Percentiles rank a stretch among this genome's conserved stretches.
These are phyloP conservation scores for Thelephora aurantiotincta DNA, from an alignment of 768 basidiomycete genomes.

Conservation along the genomic window DNA sequence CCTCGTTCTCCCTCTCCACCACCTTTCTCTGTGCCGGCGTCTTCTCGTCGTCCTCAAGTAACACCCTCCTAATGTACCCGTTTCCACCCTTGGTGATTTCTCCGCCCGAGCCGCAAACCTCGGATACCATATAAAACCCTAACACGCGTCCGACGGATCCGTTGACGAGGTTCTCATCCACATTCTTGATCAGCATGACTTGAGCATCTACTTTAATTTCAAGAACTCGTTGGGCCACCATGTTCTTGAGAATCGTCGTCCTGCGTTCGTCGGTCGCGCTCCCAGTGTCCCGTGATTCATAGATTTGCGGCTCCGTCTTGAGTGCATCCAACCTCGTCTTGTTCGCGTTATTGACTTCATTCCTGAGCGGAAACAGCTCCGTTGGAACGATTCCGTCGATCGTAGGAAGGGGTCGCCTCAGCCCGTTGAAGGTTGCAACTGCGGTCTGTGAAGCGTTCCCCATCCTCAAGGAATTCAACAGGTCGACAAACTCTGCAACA, in stretches of 20 bases:
- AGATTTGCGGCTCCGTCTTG: slow-evolving; percentile 25
- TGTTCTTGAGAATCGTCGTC: slow-evolving; percentile 41
- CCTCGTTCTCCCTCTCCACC: slow-evolving; percentile 22
- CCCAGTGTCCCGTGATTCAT: slow-evolving; percentile 39
- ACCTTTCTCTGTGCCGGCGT: slow-evolving; percentile 11
- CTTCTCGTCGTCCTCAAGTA: slow-evolving; percentile 16
- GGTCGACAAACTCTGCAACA: slow-evolving; percentile 43
- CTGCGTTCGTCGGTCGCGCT: slow-evolving; percentile 24
- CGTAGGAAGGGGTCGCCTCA: slow-evolving; percentile 23
- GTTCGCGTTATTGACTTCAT: slow-evolving; percentile 60
- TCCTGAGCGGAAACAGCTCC: slow-evolving; percentile 48
- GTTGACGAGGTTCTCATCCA: slow-evolving; percentile 49
- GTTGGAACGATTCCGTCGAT: slow-evolving; percentile 27
- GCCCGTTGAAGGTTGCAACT: slow-evolving; percentile 30
- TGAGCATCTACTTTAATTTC: slow-evolving; percentile 48
- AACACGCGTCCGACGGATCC: slow-evolving; percentile 51
- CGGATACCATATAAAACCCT: slow-evolving; percentile 28
- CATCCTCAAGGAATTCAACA: slow-evolving; percentile 65
- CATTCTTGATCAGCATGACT: slow-evolving; percentile 61
- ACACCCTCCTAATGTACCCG: slow-evolving; percentile 22
- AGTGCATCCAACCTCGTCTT: slow-evolving; percentile 34
- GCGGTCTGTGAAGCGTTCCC: slow-evolving; percentile 36
- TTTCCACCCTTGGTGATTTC: slow-evolving; percentile 17
- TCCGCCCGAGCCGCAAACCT: slow-evolving; percentile 7
- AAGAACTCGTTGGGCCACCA: slow-evolving; percentile 45